A percentile compares a stretch with the other conserved stretches of the same genome.
Conservation (phyloP, 495 filamentous ascomycete species). For the Podospora pseudoanserina region DNA sequence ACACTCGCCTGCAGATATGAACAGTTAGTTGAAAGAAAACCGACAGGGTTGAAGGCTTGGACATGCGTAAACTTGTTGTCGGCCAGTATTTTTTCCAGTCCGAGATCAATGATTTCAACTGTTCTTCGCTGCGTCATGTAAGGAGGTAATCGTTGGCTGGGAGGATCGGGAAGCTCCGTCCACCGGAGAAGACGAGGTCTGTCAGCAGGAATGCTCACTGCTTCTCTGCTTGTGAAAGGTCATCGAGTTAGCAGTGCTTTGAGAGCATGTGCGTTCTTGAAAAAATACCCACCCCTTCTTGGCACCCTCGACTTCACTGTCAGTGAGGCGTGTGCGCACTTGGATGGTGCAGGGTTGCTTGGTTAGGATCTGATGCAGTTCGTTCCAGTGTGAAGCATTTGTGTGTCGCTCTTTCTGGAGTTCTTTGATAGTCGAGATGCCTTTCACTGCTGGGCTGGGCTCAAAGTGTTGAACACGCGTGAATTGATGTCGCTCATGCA, state of each 20-base stretch:
- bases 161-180: slow-evolving; percentile 44
- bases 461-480: slow-evolving; percentile 37
- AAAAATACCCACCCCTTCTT: background rate
- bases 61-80: slow-evolving; percentile 37
- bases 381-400: slow-evolving; percentile 32
- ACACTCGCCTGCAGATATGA: slow-evolving; percentile 30
- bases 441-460: slow-evolving; percentile 21
- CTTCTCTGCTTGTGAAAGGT: background rate
- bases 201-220: background rate
- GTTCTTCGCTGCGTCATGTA: slow-evolving; percentile 40
- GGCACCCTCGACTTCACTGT: slow-evolving; percentile 27
- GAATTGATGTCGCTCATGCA: slow-evolving; percentile 33
- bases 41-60: background rate
- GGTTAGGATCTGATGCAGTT: slow-evolving; percentile 38
- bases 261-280: background rate
- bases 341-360: slow-evolving; percentile 42
- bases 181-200: slow-evolving; percentile 31
- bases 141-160: slow-evolving; percentile 21
- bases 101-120: slow-evolving; percentile 28
- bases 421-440: slow-evolving; percentile 29
- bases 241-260: background rate
- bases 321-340: slow-evolving; percentile 36
- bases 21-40: background rate
- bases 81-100: slow-evolving; percentile 24
- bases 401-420: slow-evolving; percentile 32